Conservation (phyloP, 345 rosid genomes). For the Eucalyptus erythrocorys region DNA sequence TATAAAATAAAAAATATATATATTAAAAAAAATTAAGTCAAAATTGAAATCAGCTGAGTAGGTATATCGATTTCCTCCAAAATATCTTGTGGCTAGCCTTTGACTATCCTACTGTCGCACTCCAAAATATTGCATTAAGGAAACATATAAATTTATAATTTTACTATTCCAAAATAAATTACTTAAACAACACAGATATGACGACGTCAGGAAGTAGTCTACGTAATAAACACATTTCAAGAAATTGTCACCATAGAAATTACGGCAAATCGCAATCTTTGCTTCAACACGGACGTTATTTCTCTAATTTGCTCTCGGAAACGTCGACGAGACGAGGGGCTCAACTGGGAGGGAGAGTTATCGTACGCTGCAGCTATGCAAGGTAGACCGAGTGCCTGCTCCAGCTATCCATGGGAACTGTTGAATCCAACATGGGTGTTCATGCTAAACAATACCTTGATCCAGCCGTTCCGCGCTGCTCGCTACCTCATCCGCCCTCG, state of each 20-base stretch:
- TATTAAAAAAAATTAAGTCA: too few relatives aligned
- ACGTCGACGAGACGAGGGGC: background rate
- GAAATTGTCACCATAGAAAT: background rate
- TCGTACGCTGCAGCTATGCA: background rate
- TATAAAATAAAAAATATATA: too few relatives aligned
- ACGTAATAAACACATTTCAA: background rate
- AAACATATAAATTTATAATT: too few relatives aligned
- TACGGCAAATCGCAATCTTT: background rate
- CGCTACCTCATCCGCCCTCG: background rate
- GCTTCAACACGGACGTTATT: background rate
- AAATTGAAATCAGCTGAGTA: too few relatives aligned
- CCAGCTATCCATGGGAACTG: background rate
- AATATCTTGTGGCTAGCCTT: too few relatives aligned
- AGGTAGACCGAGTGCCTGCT: background rate
- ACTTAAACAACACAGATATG: background rate
- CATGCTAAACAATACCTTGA: background rate
- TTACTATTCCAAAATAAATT: background rate
- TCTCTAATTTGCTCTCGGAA: background rate
- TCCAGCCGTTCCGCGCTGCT: background rate
- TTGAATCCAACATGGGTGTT: background rate
- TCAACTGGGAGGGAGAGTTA: background rate
- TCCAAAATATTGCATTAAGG: too few relatives aligned
- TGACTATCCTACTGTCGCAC: too few relatives aligned
- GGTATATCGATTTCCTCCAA: rapidly evolving
- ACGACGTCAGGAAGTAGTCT: background rate